Conservation (phyloP, 192 early-diverging fungal species). For the Blastocladiella britannica region DNA sequence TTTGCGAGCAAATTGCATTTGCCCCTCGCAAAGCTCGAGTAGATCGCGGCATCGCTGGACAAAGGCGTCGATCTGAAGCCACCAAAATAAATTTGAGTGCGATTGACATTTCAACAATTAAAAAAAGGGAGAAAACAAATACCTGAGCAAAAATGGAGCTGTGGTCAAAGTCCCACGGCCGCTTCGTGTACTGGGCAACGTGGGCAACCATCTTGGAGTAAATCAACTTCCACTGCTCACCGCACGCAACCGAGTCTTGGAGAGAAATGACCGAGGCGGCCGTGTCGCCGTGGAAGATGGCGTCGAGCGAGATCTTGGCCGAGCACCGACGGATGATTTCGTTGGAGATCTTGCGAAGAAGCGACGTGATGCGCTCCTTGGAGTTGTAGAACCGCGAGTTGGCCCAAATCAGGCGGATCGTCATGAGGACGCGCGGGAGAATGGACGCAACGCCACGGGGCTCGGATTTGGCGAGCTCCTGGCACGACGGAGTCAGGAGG, state of each 20-base stretch:
- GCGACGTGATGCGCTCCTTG: conserved; percentile 31
- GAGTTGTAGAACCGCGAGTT: conserved; percentile 42
- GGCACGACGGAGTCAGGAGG: conserved; percentile 25
- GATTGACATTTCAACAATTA: no score
- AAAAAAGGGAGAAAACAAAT: no score
- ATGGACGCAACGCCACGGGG: conserved; percentile 25
- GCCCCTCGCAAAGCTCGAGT: conserved; percentile 33
- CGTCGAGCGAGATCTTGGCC: conserved; percentile 34
- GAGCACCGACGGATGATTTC: conserved; percentile 40
- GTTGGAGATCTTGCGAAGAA: conserved; percentile 37
- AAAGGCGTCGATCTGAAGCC: conserved; percentile 47
- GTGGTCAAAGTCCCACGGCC: conserved; percentile 42
- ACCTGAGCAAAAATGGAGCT: conserved; percentile 45
- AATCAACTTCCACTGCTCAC: conserved; percentile 34
- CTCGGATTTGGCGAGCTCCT: conserved; percentile 21
- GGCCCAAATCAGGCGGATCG: conserved; percentile 38
- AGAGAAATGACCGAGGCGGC: conserved; percentile 25
- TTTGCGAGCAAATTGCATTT: conserved; percentile 43
- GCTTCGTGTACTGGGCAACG: conserved; percentile 18
- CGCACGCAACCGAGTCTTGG: conserved; percentile 38
- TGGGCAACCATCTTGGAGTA: conserved; percentile 27
- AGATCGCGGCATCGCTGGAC: conserved; percentile 38
- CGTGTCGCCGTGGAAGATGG: conserved; percentile 45
- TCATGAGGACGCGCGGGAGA: conserved; percentile 28
- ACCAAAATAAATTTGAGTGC: no score